Evolutionary conservation across 73 alveolate species (phyloP).

Genomic region (Tetrahymena thermophila): DNA sequence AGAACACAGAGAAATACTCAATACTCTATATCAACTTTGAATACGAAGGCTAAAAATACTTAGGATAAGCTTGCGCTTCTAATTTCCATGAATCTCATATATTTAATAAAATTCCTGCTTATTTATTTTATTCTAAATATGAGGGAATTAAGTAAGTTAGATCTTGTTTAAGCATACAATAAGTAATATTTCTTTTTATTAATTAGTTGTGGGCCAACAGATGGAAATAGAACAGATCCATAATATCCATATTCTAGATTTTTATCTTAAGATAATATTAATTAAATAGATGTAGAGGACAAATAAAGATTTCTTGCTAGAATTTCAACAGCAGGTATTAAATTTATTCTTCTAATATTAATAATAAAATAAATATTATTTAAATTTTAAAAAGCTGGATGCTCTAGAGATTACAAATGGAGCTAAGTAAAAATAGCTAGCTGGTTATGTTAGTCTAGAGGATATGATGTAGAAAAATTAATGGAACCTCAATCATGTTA

Average conservation of each 20-base stretch:
- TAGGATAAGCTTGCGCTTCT: background rate
- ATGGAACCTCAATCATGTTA: background rate
- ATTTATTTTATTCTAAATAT: background rate
- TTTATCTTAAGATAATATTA: too few species aligned
- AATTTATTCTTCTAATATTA: too few species aligned
- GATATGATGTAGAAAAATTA: background rate
- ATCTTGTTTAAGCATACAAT: too few species aligned
- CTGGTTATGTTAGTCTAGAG: background rate
- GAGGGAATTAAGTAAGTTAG: background rate
- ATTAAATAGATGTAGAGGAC: too few species aligned
- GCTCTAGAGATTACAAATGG: background rate
- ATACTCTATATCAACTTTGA: background rate
- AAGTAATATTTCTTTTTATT: too few species aligned
- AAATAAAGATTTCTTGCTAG: background rate
- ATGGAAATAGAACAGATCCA: background rate
- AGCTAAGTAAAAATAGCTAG: background rate
- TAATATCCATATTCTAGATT: too few species aligned
- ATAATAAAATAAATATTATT: background rate
- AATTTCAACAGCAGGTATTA: background rate
- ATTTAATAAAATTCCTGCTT: background rate
- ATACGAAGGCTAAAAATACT: background rate
- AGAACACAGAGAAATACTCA: background rate
- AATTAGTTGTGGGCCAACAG: background rate
- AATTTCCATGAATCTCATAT: background rate
- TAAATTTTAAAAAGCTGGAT: background rate